Conservation (phyloP, 129 eudicot species). For the Tanacetum coccineum region DNA sequence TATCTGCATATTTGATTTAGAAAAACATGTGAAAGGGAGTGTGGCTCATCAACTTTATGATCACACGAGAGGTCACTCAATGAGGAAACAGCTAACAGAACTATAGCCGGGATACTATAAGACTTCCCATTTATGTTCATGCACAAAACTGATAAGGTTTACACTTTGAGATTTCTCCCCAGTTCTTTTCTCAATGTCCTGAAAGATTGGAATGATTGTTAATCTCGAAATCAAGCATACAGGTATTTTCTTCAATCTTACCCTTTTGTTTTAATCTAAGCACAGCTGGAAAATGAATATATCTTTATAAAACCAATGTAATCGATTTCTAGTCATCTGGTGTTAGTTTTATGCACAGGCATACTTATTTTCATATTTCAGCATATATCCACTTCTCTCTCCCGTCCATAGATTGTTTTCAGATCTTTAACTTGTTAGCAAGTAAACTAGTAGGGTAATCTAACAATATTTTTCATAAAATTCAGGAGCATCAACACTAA, state of each 20-base stretch:
- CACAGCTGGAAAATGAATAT: not conserved
- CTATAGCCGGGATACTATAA: not conserved
- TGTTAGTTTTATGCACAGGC: not conserved
- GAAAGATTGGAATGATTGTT: not conserved
- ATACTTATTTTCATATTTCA: not conserved
- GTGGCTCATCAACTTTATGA: not conserved
- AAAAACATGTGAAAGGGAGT: not conserved
- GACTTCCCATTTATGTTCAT: not conserved
- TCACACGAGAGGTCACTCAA: not conserved
- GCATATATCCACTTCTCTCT: not conserved
- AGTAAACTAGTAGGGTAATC: slow-evolving; percentile 5
- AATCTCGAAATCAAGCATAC: not conserved
- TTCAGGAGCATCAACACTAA: slow-evolving; percentile 4
- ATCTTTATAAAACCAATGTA: slow-evolving; percentile 7
- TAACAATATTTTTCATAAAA: not conserved
- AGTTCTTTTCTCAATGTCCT: not conserved
- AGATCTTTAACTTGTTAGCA: not conserved
- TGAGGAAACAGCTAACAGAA: not conserved
- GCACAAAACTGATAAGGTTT: too few relatives aligned
- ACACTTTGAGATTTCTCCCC: too few relatives aligned
- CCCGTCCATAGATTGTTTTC: not conserved
- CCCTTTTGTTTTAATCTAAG: not conserved
- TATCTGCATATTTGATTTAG: not conserved
- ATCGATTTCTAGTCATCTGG: slow-evolving; percentile 6
- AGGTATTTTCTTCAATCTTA: not conserved